A percentile compares a stretch with the other conserved stretches of the same genome.
Conservation (phyloP, 495 filamentous ascomycete species). For the Cladorrhinum samala region DNA sequence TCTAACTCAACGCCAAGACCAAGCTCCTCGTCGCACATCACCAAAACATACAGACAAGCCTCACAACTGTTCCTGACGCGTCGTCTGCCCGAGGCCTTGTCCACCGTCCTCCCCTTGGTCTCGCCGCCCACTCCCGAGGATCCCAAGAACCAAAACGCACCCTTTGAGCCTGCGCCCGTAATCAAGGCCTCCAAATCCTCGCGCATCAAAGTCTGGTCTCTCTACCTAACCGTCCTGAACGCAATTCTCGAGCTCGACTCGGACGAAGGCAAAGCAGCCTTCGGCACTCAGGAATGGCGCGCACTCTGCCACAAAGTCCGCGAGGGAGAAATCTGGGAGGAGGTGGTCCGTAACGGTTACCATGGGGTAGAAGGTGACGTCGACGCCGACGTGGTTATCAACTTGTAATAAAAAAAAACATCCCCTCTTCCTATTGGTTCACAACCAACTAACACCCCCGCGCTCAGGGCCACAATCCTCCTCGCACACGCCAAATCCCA, state of each 20-base stretch:
- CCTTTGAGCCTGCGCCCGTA: constrained; percentile 56
- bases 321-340: constrained; percentile 86
- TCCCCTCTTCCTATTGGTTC: neutral
- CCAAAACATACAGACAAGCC: constrained; percentile 82
- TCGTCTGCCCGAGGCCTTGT: constrained; percentile 81
- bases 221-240: constrained; percentile 90
- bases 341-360: constrained; percentile 80
- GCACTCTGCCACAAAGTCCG: constrained; percentile 70
- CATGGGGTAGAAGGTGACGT: constrained; percentile 80
- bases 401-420: constrained; percentile 55
- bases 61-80: constrained; percentile 89
- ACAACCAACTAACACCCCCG: constrained; percentile 7
- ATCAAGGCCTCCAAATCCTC: constrained; percentile 65
- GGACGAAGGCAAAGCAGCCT: constrained; percentile 82
- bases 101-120: constrained; percentile 73
- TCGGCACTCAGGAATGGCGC: constrained; percentile 81
- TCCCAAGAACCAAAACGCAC: constrained; percentile 28
- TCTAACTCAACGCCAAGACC: constrained; percentile 48
- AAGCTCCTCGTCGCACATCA: constrained; percentile 55
- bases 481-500: constrained; percentile 82
- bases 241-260: constrained; percentile 78
- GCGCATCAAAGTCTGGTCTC: constrained; percentile 91
- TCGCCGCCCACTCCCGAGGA: constrained; percentile 31
- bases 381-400: constrained; percentile 90
- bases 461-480: constrained; percentile 68